Percentiles rank a stretch among this genome's conserved stretches.
Conservation (phyloP, 2,329 filamentous ascomycete genomes). For the Zasmidium angulare region DNA sequence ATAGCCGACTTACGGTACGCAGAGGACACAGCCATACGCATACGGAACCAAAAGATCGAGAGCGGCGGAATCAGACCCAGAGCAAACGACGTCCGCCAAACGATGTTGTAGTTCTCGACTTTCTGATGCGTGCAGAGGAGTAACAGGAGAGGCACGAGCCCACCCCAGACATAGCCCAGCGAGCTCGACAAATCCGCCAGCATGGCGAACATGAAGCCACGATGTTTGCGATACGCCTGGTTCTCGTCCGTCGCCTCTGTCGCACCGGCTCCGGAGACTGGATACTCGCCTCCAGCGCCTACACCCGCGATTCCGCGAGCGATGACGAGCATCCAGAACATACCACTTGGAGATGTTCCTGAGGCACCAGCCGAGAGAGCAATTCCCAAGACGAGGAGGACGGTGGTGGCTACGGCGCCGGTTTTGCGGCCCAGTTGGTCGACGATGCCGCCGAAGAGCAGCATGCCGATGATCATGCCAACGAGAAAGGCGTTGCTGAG, state of each 20-base stretch:
- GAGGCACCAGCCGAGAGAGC: constrained; percentile 32
- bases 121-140: constrained; percentile 51
- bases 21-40: constrained; percentile 73
- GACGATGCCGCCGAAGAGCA: constrained; percentile 35
- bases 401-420: constrained; percentile 35
- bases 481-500: constrained; percentile 39
- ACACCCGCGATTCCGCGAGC: constrained; percentile 47
- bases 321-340: constrained; percentile 47
- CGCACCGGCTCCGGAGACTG: constrained; percentile 50
- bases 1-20: constrained; percentile 72
- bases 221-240: constrained; percentile 43
- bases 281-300: constrained; percentile 52
- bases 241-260: constrained; percentile 57
- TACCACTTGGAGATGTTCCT: constrained; percentile 29
- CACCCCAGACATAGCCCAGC: constrained; percentile 53
- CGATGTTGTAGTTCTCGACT: constrained; percentile 45
- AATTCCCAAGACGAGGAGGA: constrained; percentile 36
- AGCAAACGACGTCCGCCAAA: constrained; percentile 80
- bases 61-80: constrained; percentile 73
- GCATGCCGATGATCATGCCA: constrained; percentile 37
- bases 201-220: constrained; percentile 60
- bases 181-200: constrained; percentile 52
- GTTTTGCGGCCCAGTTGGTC: constrained; percentile 37
- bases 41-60: constrained; percentile 65
- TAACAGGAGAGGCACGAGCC: constrained; percentile 47